Evolutionary conservation across 805 yeast species (phyloP), one percentile per base, ranked within the genome.

Genomic region (Saccharomyces paradoxus): DNA sequence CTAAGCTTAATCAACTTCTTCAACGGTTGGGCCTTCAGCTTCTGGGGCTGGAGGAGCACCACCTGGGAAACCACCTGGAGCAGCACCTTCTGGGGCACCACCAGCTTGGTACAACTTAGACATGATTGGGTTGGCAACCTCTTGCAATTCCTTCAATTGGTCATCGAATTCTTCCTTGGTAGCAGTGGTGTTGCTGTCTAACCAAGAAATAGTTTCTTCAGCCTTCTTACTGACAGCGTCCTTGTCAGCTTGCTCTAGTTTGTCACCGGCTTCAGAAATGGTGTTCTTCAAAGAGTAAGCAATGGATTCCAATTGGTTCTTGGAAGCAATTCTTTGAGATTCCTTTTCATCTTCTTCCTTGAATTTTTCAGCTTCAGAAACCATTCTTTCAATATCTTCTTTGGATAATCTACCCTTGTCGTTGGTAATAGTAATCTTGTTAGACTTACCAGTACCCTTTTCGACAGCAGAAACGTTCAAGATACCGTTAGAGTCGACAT

Each of bases 321-420:
- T 91, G 74, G 96, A 86, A 69, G 83, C 87, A 69, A 91, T 86
- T 81, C 98, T 89, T 65, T 82, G 75, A 73, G 97, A 84, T 81
- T 91, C 97, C 80, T 83, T 82, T 75, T 90, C 97, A 75, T 91
- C 97, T 76, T 91, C 96, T 65, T 89, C 96, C 82, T 89, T 90
- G 87, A 80, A 91, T 80, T 90, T 91, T 81, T 92, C 97, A 71
- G 98, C 98, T 77, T 92, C 97, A 62, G 87, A 76, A 62, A 91
- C 97, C 98, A 91, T 91, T 77, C 92, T 87, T 79, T 91, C 98
- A 67, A 91, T 91, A 72, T 91, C 97, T 75, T 91, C 97, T 85
- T 90, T 89, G 60, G 97, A 88, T 73, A 91, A 84, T 84, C 97
- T 91, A 78, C 98, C 98, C 83, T 90, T 91, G 77, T 91, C 97